Percentiles rank a stretch among this genome's conserved stretches.
phyloP scores from a whole-genome alignment of 495 filamentous ascomycete genomes.

The Chlorociboria aeruginascens region DNA sequence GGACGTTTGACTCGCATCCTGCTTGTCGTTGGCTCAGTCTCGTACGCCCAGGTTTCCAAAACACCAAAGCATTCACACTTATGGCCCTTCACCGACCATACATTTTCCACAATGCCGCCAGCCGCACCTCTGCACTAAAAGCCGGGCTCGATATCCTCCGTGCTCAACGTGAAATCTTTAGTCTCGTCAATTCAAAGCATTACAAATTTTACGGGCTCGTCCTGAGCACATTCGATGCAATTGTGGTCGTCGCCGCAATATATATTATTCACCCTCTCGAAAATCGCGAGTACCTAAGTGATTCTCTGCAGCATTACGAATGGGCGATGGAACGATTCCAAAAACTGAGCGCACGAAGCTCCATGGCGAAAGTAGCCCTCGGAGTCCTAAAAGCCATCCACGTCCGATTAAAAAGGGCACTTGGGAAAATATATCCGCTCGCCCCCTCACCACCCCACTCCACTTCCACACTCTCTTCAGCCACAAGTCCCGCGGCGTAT shows the following conservation, averaged over 20 bases:
- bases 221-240: constrained; percentile 49
- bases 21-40: constrained; percentile 41
- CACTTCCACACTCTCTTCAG: background rate
- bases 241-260: constrained; percentile 46
- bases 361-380: constrained; percentile 39
- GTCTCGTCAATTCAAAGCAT: constrained; percentile 33
- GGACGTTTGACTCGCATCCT: constrained; percentile 33
- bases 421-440: constrained; percentile 15
- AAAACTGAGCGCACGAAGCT: constrained; percentile 35
- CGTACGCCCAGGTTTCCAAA: constrained; percentile 33
- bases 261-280: constrained; percentile 42
- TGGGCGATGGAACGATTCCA: constrained; percentile 41
- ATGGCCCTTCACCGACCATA: constrained; percentile 52
- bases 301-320: constrained; percentile 38
- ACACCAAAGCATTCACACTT: constrained; percentile 37
- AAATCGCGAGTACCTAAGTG: constrained; percentile 26
- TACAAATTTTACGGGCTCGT: constrained; percentile 45
- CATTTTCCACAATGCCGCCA: constrained; percentile 43
- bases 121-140: constrained; percentile 38
- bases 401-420: constrained; percentile 30
- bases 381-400: constrained; percentile 37
- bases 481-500: background rate
- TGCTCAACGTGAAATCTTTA: constrained; percentile 39
- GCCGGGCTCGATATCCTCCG: constrained; percentile 43
- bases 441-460: background rate